These are phyloP conservation scores for Carex kokanica DNA, from an alignment of 176 grass and related monocot genomes.

Conservation along the genomic window DNA sequence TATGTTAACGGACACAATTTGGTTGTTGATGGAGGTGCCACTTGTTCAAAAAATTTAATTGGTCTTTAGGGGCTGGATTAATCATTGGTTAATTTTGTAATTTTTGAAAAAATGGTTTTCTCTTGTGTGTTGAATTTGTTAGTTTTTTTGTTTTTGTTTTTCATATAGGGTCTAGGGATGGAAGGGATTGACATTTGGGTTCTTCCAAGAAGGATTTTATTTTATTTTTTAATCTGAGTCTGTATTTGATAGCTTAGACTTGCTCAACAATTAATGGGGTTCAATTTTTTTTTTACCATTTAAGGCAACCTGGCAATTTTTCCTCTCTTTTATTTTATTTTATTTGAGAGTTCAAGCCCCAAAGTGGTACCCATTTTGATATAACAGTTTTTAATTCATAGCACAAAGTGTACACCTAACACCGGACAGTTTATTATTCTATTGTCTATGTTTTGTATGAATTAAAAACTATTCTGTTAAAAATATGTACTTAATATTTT, in stretches of 20 bases:
- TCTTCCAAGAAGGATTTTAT: not conserved
- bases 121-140: slow-evolving; percentile 13
- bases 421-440: too few relatives aligned
- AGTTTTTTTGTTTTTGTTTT: not conserved
- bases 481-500: not conserved
- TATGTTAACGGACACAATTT: slow-evolving; percentile 97
- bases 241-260: not conserved
- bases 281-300: slow-evolving; percentile 6
- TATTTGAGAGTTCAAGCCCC: too few relatives aligned
- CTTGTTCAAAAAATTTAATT: slow-evolving; percentile 76
- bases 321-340: too few relatives aligned
- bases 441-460: too few relatives aligned
- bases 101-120: not conserved
- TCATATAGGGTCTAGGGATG: not conserved
- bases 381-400: too few relatives aligned
- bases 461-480: too few relatives aligned
- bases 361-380: too few relatives aligned
- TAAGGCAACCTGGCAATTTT: not conserved
- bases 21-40: slow-evolving; percentile 91
- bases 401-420: too few relatives aligned
- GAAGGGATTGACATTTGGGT: not conserved
- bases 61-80: slow-evolving; percentile 37
- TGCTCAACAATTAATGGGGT: not conserved
- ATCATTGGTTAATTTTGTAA: not conserved
- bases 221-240: not conserved